Conservation (phyloP, 371 early-diverging fungal genomes). For the Apophysomyces variabilis region DNA sequence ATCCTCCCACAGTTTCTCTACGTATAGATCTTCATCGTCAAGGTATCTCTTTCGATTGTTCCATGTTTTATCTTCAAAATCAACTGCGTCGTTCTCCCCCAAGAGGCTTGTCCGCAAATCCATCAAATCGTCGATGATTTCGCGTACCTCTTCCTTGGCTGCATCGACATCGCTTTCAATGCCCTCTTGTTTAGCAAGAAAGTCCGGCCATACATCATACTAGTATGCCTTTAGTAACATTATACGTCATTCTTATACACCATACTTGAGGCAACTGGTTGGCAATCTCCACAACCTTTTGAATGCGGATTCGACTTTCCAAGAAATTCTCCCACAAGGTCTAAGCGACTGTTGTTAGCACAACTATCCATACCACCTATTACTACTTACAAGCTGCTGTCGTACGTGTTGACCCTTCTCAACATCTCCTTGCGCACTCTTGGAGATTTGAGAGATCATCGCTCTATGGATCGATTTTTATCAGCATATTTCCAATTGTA, state of each 20-base stretch:
- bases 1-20: constrained; percentile 65
- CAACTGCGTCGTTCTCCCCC: constrained; percentile 40
- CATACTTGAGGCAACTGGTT: constrained; percentile 80
- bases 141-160: constrained; percentile 41
- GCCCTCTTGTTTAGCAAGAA: constrained; percentile 38
- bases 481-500: constrained; percentile 13
- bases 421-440: constrained; percentile 78
- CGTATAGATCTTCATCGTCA: constrained; percentile 62
- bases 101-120: constrained; percentile 42
- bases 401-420: constrained; percentile 92
- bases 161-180: constrained; percentile 33
- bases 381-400: constrained; percentile 55
- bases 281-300: constrained; percentile 74
- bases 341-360: constrained; percentile 27
- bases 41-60: constrained; percentile 51
- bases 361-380: not conserved
- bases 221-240: not conserved
- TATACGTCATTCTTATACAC: not conserved
- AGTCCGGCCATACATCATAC: constrained; percentile 37
- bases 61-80: constrained; percentile 27
- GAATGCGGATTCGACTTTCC: constrained; percentile 89
- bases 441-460: constrained; percentile 68
- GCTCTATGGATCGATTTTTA: constrained; percentile 33
- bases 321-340: constrained; percentile 86
- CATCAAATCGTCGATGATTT: constrained; percentile 52